Evolutionary conservation across 495 filamentous ascomycete genomes (phyloP).

Genomic region (Penicillium antarcticum): DNA sequence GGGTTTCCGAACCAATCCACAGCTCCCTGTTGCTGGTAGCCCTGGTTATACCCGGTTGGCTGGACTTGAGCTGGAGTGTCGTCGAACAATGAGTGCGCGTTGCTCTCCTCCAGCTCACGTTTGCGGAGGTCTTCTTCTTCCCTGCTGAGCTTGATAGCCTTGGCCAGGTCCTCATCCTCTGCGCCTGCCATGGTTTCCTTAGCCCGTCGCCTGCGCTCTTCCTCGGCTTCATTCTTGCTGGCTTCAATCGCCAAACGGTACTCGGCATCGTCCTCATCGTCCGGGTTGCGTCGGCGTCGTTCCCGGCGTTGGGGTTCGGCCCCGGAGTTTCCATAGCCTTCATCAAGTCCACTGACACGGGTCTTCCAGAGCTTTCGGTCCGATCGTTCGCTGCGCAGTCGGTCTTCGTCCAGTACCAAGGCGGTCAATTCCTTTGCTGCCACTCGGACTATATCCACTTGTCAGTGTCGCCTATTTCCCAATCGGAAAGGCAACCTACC

Average conservation of each 20-base stretch:
- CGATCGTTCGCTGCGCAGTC: slow-evolving; percentile 83
- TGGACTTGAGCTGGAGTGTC: slow-evolving; percentile 73
- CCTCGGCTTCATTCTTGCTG: slow-evolving; percentile 92
- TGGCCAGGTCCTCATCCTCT: slow-evolving; percentile 85
- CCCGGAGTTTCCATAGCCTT: slow-evolving; percentile 50
- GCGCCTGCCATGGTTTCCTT: slow-evolving; percentile 46
- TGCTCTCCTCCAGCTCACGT: slow-evolving; percentile 85
- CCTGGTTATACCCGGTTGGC: slow-evolving; percentile 87
- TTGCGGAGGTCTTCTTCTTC: slow-evolving; percentile 89
- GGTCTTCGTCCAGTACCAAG: slow-evolving; percentile 92
- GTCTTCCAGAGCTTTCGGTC: slow-evolving; percentile 97
- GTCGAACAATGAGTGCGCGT: slow-evolving; percentile 84
- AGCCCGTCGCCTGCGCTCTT: slow-evolving; percentile 72
- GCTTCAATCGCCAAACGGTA: slow-evolving; percentile 93
- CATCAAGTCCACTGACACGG: slow-evolving; percentile 88
- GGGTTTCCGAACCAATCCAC: slow-evolving; percentile 98
- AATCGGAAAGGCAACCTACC: slow-evolving; percentile 49
- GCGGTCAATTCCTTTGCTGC: slow-evolving; percentile 95
- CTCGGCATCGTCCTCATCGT: slow-evolving; percentile 88
- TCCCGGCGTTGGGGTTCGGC: slow-evolving; percentile 38
- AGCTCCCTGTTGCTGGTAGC: slow-evolving; percentile 90
- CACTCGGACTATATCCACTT: slow-evolving; percentile 66
- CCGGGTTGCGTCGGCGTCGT: slow-evolving; percentile 42
- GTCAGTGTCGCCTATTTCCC: slow-evolving; percentile 6
- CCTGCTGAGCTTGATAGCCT: slow-evolving; percentile 93